Evolutionary conservation across 139 green algal species (phyloP).

Genomic region (Asterochloris erici): DNA sequence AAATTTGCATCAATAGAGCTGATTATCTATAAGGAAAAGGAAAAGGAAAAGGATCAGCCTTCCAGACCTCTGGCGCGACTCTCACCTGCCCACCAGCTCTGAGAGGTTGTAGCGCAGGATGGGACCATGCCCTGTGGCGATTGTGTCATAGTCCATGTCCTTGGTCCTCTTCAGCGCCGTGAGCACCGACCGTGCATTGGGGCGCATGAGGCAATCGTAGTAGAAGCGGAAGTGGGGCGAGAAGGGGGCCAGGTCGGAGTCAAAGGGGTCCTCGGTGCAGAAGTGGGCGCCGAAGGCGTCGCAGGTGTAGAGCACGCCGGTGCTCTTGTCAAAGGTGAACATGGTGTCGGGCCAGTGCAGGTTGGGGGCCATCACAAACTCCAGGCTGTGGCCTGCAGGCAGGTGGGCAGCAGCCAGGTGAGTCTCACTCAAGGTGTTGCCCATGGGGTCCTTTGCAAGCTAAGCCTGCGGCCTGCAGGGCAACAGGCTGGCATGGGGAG

Average conservation of each 20-base stretch:
- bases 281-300: constrained; percentile 97
- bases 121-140: constrained; percentile 89
- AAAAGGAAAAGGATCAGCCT: no score
- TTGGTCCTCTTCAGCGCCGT: constrained; percentile 85
- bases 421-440: neutral
- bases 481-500: no score
- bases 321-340: constrained; percentile 84
- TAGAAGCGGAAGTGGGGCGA: constrained; percentile 88
- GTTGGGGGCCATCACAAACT: constrained; percentile 97
- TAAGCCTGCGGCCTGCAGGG: neutral
- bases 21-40: no score
- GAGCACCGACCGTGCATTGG: constrained; percentile 88
- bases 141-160: constrained; percentile 70
- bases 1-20: no score
- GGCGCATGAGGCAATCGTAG: constrained; percentile 98
- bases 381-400: constrained; percentile 80
- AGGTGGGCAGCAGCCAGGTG: constrained; percentile 39
- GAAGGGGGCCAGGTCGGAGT: constrained; percentile 53
- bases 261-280: constrained; percentile 79
- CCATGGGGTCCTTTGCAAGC: neutral
- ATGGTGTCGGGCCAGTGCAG: constrained; percentile 97
- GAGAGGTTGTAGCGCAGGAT: constrained; percentile 73
- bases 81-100: constrained; percentile 67
- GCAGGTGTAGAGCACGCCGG: constrained; percentile 92
- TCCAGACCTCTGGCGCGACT: no score